Base-by-base conservation (phyloP, 345 rosid genomes). In the Populus tremula region DNA sequence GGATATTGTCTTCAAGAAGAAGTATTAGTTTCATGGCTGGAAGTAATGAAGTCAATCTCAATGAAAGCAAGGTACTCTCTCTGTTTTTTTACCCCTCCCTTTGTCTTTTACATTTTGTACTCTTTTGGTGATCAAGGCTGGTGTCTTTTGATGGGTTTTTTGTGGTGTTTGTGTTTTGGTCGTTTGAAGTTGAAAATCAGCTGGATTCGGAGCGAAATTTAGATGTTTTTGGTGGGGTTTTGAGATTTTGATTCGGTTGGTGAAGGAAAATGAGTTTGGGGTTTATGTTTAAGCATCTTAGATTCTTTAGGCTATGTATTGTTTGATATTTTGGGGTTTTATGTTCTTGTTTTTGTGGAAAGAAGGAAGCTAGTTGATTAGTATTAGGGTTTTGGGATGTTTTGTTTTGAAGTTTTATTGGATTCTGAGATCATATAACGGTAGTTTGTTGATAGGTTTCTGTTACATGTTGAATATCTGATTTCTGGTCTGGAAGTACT, bases 41-140 rank as follows among this genome's bases (percentile, higher is more conserved):
- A 71, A 87, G 88, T 43, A 88, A 87, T 80, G 94, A 82, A 84
- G 90, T 90, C 64, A 89, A 85, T 81, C 85, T 89, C 76, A 90
- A 84, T 29, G 98, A 94, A 67, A 90, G 94, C 83, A 90, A 80
- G 91, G 97, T 94, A 84, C 72, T 76, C 61, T 77, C n/a, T 53
- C 72, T 49, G 25, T 16, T 8, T 47, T 21, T 1, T 21, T 14
- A 53, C 13, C 70, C 45, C 5, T n/a, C 11, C 12, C 5, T 7
- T 38, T 38, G 16, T 36, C 70, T 64, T 47, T 21, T 76, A 71
- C 33, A 71, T 71, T 9, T 33, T 41, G 49, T 76, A 29, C 53
- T 71, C 35, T 39, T 21, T 61, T 25, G 21, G 25, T 35, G 14
- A 8, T 38, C 50, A 14, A 12, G 14, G 17, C 45, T 41, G 45